Conservation (phyloP, 2,329 filamentous ascomycete species). For the Coniella lustricola region DNA sequence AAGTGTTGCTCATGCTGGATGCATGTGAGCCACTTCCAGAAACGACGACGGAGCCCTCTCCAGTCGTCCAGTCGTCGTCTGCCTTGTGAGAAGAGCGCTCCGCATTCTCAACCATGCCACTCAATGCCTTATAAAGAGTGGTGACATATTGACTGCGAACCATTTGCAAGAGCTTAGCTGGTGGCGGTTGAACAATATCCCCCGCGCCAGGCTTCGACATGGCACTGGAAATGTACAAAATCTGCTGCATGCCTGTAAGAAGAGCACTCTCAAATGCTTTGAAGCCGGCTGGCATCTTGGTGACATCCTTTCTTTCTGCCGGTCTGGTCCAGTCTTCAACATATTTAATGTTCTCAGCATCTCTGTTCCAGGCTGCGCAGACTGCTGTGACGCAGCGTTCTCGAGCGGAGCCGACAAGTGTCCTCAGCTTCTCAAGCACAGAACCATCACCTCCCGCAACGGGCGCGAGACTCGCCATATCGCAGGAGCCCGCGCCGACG, state of each 20-base stretch:
- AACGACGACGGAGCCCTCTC: constrained; percentile 35
- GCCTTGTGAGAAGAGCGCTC: constrained; percentile 63
- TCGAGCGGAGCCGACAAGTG: constrained; percentile 68
- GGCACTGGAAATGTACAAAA: constrained; percentile 85
- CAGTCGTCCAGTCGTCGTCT: constrained; percentile 54
- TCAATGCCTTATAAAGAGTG: constrained; percentile 87
- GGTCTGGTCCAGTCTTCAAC: constrained; percentile 91
- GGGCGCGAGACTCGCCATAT: constrained; percentile 70
- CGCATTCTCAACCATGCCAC: constrained; percentile 95
- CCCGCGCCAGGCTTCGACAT: constrained; percentile 64
- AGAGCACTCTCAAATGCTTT: constrained; percentile 77
- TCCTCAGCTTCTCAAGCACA: constrained; percentile 64
- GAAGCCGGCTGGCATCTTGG: constrained; percentile 83
- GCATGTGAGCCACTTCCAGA: constrained; percentile 23
- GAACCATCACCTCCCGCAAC: constrained; percentile 48
- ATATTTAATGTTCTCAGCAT: constrained; percentile 85
- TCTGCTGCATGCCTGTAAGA: constrained; percentile 84
- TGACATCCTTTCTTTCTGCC: constrained; percentile 75
- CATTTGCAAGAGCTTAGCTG: constrained; percentile 81
- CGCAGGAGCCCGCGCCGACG: constrained; percentile 78
- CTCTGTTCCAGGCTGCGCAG: constrained; percentile 85
- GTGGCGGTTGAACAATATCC: constrained; percentile 78
- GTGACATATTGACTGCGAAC: constrained; percentile 88
- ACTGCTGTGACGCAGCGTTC: constrained; percentile 82
- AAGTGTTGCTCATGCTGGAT: constrained; percentile 32